These are phyloP conservation scores for Pseudopithomyces maydicus DNA, from an alignment of 2,329 filamentous ascomycete genomes.

Conservation along the genomic window DNA sequence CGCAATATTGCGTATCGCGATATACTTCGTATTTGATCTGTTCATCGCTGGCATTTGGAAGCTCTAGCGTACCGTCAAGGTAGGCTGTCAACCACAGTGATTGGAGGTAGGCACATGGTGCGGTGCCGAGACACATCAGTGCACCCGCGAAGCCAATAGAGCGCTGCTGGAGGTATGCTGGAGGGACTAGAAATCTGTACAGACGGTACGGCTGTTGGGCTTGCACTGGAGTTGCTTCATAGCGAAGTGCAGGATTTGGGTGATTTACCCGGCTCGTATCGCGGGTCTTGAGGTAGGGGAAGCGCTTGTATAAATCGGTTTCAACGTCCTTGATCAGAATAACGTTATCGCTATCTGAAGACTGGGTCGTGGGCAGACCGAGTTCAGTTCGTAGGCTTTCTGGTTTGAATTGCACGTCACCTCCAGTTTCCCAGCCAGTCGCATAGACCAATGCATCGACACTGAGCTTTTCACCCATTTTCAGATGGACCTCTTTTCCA, in stretches of 20 bases:
- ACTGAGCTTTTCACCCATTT: conserved; percentile 50
- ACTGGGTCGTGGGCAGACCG: conserved; percentile 50
- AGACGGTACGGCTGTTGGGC: conserved; percentile 39
- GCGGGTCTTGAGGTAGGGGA: conserved; percentile 23
- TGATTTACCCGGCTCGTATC: conserved; percentile 22
- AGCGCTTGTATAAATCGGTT: conserved; percentile 15
- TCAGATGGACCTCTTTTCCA: conserved; percentile 52
- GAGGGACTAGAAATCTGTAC: conserved; percentile 52
- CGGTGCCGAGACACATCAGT: conserved; percentile 43
- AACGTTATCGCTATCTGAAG: conserved; percentile 39
- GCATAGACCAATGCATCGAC: conserved; percentile 60
- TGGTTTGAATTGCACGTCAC: conserved; percentile 56
- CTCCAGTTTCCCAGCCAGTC: conserved; percentile 62
- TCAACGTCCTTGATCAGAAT: conserved; percentile 39
- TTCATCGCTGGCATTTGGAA: conserved; percentile 16
- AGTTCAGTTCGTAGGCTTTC: conserved; percentile 50
- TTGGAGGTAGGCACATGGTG: conserved; percentile 47
- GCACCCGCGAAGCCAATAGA: conserved; percentile 48
- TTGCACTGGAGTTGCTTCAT: conserved; percentile 10
- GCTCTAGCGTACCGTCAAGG: conserved; percentile 57
- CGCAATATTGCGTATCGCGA: conserved; percentile 70
- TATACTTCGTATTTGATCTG: conserved; percentile 49
- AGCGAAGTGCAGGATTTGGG: conserved; percentile 23
- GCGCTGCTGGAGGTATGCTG: conserved; percentile 29
- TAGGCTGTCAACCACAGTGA: conserved; percentile 63